These are phyloP conservation scores for Trichoderma sp. DNA, from an alignment of 2,329 filamentous ascomycete genomes.

Conservation along the genomic window DNA sequence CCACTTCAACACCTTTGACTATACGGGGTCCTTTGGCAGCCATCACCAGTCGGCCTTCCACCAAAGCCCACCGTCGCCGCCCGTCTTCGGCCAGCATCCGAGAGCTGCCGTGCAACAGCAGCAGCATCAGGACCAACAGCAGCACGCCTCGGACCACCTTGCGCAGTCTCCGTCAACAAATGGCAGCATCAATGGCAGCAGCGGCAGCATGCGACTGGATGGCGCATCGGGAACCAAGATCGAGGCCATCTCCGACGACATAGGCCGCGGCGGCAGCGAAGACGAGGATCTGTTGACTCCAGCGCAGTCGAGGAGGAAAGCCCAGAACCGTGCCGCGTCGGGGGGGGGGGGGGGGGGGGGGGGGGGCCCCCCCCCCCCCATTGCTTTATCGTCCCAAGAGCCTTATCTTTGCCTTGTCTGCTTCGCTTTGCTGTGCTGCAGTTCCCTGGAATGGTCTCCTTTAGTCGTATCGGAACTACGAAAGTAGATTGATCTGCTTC, in stretches of 20 bases:
- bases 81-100: conserved; percentile 40
- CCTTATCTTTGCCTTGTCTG: background rate
- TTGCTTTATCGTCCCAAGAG: background rate
- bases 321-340: conserved; percentile 65
- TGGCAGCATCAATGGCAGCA: conserved; percentile 32
- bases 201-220: conserved; percentile 30
- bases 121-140: conserved; percentile 30
- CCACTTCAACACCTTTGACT: conserved; percentile 55
- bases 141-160: conserved; percentile 34
- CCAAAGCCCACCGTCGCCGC: conserved; percentile 57
- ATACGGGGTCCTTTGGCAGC: conserved; percentile 45
- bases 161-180: conserved; percentile 33
- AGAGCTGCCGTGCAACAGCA: background rate
- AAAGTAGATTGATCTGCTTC: background rate
- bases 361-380: too few relatives aligned
- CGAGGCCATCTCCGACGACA: conserved; percentile 47
- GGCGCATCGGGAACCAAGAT: conserved; percentile 37
- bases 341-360: too few relatives aligned
- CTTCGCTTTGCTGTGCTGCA: background rate
- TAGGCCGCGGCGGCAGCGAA: conserved; percentile 50
- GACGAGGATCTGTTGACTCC: conserved; percentile 61
- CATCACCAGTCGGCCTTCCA: conserved; percentile 38
- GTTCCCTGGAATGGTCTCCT: background rate
- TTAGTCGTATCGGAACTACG: background rate
- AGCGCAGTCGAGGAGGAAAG: conserved; percentile 62